Evolutionary conservation across 192 early-diverging fungal species (phyloP).

Genomic region (Coemansia aciculifera): DNA sequence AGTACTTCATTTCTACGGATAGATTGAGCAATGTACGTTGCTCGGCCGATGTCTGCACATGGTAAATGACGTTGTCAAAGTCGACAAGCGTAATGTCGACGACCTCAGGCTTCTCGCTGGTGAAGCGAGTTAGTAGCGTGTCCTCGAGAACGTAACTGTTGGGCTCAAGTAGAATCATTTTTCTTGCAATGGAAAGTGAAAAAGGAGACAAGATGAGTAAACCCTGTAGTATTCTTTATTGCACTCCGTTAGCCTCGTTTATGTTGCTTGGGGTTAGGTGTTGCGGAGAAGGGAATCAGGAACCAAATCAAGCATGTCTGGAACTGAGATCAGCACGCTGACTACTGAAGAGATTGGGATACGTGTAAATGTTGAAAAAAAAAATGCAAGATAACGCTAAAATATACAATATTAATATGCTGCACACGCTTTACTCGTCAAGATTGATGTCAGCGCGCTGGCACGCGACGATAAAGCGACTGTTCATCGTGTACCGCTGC

Average conservation of each 20-base stretch:
- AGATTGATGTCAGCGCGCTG: conserved; percentile 41
- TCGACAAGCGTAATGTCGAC: conserved; percentile 86
- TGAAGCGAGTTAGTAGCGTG: conserved; percentile 62
- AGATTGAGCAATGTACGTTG: conserved; percentile 59
- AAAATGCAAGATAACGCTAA: neutral
- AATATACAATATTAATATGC: conserved; percentile 9
- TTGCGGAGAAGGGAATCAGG: neutral
- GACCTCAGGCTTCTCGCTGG: conserved; percentile 66
- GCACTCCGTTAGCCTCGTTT: neutral
- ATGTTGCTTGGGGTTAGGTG: neutral
- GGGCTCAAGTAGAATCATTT: conserved; percentile 59
- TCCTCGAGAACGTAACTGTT: conserved; percentile 63
- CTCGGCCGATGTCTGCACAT: conserved; percentile 64
- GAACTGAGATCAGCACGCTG: neutral
- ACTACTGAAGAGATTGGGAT: neutral
- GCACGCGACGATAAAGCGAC: conserved; percentile 40
- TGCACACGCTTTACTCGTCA: conserved; percentile 13
- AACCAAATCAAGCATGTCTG: neutral
- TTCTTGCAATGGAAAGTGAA: neutral
- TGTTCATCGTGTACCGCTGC: conserved; percentile 37
- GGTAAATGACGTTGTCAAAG: conserved; percentile 96
- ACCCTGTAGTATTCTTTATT: neutral
- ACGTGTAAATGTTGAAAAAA: neutral
- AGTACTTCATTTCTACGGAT: conserved; percentile 87
- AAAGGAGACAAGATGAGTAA: conserved; percentile 8